A percentile compares a stretch with the other conserved stretches of the same genome.
These are phyloP conservation scores for Leccinum solheimii DNA, from an alignment of 1,284 basidiomycete species.

Conservation along the genomic window DNA sequence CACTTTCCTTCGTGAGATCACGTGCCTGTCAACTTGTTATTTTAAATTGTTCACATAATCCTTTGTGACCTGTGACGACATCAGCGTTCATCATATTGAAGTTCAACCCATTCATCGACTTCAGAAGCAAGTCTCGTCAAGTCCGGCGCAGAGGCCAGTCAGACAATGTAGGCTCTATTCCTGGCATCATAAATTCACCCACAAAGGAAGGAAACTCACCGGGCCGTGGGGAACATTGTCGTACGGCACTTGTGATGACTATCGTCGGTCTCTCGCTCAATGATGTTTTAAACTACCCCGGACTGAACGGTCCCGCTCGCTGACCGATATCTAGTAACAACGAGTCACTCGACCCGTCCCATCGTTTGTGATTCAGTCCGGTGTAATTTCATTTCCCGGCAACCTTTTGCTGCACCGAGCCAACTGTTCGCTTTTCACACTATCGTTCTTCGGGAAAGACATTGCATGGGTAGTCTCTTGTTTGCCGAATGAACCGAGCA, in stretches of 20 bases:
- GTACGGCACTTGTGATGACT: background rate
- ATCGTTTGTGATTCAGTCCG: background rate
- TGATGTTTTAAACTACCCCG: background rate
- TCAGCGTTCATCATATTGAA: background rate
- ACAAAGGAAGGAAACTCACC: background rate
- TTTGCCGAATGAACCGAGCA: background rate
- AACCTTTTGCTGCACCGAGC: background rate
- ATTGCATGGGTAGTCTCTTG: background rate
- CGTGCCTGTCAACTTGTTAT: background rate
- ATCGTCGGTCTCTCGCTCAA: background rate
- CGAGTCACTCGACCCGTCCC: background rate
- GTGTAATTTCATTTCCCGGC: background rate
- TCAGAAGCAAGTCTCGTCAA: conserved; percentile 9
- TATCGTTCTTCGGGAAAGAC: background rate
- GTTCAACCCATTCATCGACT: background rate
- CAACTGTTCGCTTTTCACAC: background rate
- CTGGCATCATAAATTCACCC: background rate
- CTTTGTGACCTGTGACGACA: background rate
- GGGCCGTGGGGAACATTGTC: background rate
- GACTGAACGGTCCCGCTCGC: background rate
- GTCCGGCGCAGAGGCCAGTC: background rate
- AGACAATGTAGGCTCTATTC: conserved; percentile 7
- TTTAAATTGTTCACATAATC: background rate
- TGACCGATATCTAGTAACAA: background rate
- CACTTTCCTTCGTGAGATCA: background rate